Conservation (phyloP, 129 eudicot species). For the Flaveria trinervia region DNA sequence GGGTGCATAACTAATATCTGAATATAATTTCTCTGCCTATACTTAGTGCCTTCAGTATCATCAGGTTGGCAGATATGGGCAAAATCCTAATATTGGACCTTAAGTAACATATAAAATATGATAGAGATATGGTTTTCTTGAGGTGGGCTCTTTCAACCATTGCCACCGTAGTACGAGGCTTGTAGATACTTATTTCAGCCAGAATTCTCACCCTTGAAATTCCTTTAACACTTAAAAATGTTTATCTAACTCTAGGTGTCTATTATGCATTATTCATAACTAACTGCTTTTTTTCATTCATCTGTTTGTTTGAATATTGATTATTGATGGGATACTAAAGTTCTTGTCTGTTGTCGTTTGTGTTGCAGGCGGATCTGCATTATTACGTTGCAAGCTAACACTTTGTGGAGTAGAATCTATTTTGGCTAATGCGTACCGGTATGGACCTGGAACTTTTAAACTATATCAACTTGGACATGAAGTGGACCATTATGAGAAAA, state of each 20-base stretch:
- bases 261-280: background rate
- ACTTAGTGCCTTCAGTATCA: background rate
- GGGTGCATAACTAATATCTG: conserved; percentile 1
- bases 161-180: no score
- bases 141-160: no score
- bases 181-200: no score
- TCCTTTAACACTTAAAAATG: background rate
- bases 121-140: no score
- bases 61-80: no score
- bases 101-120: no score
- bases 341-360: conserved; percentile 6
- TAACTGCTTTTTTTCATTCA: background rate
- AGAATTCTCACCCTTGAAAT: no score
- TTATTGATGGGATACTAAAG: conserved; percentile 2
- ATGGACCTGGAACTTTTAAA: conserved; percentile 33
- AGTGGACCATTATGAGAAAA: conserved; percentile 32
- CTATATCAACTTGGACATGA: conserved; percentile 23
- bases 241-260: background rate
- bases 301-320: background rate
- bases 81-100: no score
- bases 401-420: conserved; percentile 18
- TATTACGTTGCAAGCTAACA: background rate
- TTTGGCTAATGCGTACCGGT: conserved; percentile 7
- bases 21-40: no score
- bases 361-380: conserved; percentile 20